These are phyloP conservation scores for Neurospora sp. DNA, from an alignment of 495 filamentous ascomycete species.

Conservation along the genomic window DNA sequence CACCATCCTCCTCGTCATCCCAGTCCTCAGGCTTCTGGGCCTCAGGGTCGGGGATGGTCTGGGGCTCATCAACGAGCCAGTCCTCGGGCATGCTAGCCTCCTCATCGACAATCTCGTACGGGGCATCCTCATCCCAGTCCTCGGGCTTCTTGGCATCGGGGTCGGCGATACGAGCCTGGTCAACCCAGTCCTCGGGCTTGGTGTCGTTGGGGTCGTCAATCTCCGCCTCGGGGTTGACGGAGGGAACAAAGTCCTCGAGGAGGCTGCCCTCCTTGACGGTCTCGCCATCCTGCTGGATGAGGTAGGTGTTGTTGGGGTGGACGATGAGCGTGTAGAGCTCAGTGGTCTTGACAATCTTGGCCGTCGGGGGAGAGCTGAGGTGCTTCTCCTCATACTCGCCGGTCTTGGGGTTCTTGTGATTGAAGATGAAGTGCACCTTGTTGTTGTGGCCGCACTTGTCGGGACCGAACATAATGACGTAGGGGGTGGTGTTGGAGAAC, in stretches of 20 bases:
- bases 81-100: conserved; percentile 85
- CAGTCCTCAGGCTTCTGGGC: conserved; percentile 98
- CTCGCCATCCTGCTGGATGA: conserved; percentile 83
- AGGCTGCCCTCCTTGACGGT: conserved; percentile 79
- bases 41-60: conserved; percentile 84
- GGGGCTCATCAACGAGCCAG: conserved; percentile 90
- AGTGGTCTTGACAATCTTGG: conserved; percentile 80
- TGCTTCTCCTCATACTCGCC: conserved; percentile 99
- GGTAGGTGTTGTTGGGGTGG: conserved; percentile 87
- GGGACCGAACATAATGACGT: conserved; percentile 99
- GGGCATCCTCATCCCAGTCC: conserved; percentile 98
- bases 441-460: conserved; percentile 99
- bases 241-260: conserved; percentile 84
- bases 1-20: conserved; percentile 99
- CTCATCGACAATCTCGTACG: conserved; percentile 90
- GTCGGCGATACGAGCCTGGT: conserved; percentile 80
- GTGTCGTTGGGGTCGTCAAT: conserved; percentile 93
- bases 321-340: conserved; percentile 94
- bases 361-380: conserved; percentile 70
- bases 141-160: conserved; percentile 92
- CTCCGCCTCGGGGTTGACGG: conserved; percentile 92
- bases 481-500: conserved; percentile 94
- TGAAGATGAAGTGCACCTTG: conserved; percentile 99
- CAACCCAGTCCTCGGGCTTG: conserved; percentile 95
- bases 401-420: conserved; percentile 99